Evolutionary conservation across 345 rosid genomes (phyloP), one percentile per base, ranked within the genome.

Genomic region (Rhodomyrtus tomentosa): DNA sequence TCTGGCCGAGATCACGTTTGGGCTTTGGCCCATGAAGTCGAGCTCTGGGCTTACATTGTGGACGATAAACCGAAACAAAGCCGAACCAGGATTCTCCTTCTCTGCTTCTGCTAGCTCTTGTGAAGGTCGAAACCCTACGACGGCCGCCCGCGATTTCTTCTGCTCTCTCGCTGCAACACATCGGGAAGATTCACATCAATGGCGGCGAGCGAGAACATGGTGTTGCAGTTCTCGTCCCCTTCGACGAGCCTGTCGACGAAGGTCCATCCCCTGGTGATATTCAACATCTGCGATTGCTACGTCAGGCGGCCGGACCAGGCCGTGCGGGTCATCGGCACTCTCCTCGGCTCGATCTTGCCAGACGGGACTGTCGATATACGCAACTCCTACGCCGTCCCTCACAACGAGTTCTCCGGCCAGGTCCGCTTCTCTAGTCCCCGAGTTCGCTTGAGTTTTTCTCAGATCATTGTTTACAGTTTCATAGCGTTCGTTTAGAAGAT

Each of bases 361-460:
- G 98, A 98, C 12, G 99, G 99, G 56, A 93, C 99, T 10, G 96
- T 98, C 14, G 99, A 98, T 56, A 89, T 98, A 83, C 95, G 99
- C 45, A 96, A 98, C 87, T 98, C 98, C 22, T 96, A 95, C 80
- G 99, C 96, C 49, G 99, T 98, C 59, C 99, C 99, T 88, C 99
- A 98, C 91, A 96, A 93, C 38, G 99, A 98, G 88, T 93, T 93
- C 58, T 90, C 95, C 56, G 98, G 91, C 82, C 98, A 96, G 99
- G 98, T 96, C 36, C 38, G 76, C 27, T 27, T 62, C 36, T 83
- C 6, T 32, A 68, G 9, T 55, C 24, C 49, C 48, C 25, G 40
- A 36, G 12, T 36, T 51, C 53, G 21, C 20, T 51, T 51, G 18
- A 15, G 18, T 51, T 51, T 51, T 51, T 51, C 53, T 51, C 53